These are phyloP conservation scores for Toxoplasma gondii DNA, from an alignment of 169 alveolate genomes.

Conservation along the genomic window DNA sequence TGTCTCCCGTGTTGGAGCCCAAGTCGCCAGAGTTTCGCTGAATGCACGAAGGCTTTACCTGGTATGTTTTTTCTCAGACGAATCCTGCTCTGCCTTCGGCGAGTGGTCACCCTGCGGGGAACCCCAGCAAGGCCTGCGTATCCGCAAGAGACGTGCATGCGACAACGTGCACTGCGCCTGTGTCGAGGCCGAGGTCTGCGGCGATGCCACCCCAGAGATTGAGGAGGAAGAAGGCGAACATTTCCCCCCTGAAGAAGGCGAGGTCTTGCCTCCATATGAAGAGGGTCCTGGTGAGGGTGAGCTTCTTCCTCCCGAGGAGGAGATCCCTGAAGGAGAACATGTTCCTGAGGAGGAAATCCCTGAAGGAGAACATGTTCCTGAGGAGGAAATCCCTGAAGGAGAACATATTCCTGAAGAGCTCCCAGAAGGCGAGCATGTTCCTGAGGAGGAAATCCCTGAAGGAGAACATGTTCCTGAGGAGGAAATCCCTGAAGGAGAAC, in stretches of 20 bases:
- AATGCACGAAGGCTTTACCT: background rate
- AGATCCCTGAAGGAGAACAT: background rate
- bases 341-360: background rate
- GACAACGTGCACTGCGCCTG: conserved; percentile 1
- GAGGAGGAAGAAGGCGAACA: background rate
- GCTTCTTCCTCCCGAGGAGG: background rate
- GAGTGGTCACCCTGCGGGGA: conserved; percentile 56
- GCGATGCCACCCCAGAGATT: background rate
- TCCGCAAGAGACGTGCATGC: conserved; percentile 37
- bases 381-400: background rate
- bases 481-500: too few species aligned
- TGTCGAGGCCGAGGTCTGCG: conserved; percentile 44
- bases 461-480: too few species aligned
- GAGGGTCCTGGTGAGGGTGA: background rate
- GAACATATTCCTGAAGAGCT: too few species aligned
- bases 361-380: too few species aligned
- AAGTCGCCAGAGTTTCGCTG: too few species aligned
- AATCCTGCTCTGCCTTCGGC: conserved; percentile 53
- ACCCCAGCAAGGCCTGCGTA: conserved; percentile 38
- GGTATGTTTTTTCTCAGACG: background rate
- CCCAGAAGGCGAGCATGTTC: too few species aligned
- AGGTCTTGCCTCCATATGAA: background rate
- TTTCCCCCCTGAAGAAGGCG: background rate
- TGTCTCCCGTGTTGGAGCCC: too few species aligned
- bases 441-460: too few species aligned